Conservation (phyloP, 306 rosid genomes). For the cucumber (Cucumis sativus) region Cucumber_9930_V3 NC_026659.2:12116001-12116500, state of each 20-base stretch:
- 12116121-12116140: neutral
- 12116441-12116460: too few species aligned
- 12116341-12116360: neutral
- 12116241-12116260: neutral
- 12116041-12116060: neutral
- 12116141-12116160: neutral
- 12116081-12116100: neutral
- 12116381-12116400: neutral
- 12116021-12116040: neutral
- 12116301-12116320: neutral
- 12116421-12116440: too few species aligned
- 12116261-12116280: neutral
- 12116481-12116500: too few species aligned
- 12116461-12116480: too few species aligned
- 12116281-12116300: neutral
- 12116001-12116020: neutral
- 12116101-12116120: slow-evolving; percentile 3
- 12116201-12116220: neutral
- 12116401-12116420: too few species aligned
- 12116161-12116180: neutral
- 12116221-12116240: neutral
- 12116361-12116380: neutral
- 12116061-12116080: slow-evolving; percentile 13
- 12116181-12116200: neutral
- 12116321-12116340: neutral